Evolutionary conservation across 1,284 basidiomycete species (phyloP), one percentile per base, ranked within the genome.

Genomic region (Naganishia albida): DNA sequence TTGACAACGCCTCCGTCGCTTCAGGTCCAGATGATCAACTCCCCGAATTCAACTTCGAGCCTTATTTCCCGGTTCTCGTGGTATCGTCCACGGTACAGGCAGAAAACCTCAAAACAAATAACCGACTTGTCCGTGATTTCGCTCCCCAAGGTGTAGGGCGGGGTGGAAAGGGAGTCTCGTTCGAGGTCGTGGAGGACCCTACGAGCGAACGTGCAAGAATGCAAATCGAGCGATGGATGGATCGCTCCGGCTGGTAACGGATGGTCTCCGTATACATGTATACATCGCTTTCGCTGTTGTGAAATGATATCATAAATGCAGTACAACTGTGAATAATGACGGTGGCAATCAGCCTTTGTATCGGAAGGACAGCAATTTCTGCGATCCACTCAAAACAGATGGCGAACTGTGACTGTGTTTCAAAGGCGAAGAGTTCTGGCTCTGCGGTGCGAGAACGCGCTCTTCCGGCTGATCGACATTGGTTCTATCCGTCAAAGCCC

Each of bases 11-110:
- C 34, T 62, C 52, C 7, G 28, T 52, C 40, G 52, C 54, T 20
- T 16, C 42, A 16, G 15, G 16, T 20, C 60, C 44, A 25, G 66
- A 53, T 66, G 76, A 25, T 53, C 60, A 44, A 8, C 75, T 85
- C 8, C 82, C 83, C 0, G 82, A 83, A 70, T 88, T 88, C 72
- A 77, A 82, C 66, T 88, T 83, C 70, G 87, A 88, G 70, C 84
- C 85, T 2, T 80, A 79, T 48, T 88, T 88, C 73, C 87, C 87
- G 0, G 82, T 88, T 57, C 82, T 83, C 0, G 74, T 88, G 25
- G 72, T 87, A 67, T 82, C 73, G 60, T 73, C 80, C 46, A 74
- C 81, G 68, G 68, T 73, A 4, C 23, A 25, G 30, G 54, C 60
- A 20, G 40, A 30, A n/a, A 46, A 63, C 43, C 23, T 42, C 30